Conservation (phyloP, 371 early-diverging fungal species). For the Mortierella sp. region DNA sequence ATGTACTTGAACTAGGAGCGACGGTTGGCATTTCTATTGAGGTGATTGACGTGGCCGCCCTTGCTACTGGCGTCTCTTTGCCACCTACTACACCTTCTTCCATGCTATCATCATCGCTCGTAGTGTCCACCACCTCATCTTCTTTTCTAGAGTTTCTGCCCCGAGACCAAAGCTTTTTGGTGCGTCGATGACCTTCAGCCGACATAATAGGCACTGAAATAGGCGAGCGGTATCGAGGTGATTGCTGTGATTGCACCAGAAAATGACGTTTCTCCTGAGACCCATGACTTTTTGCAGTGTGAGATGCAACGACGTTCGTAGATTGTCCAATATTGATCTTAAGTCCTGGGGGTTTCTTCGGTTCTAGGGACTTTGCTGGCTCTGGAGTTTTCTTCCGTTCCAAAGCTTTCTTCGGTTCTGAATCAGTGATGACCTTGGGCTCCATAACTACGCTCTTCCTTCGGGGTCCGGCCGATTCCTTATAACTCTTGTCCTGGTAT, state of each 20-base stretch:
- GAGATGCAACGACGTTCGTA: neutral
- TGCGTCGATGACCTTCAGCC: conserved; percentile 23
- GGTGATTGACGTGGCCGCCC: neutral
- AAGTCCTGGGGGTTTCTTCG: neutral
- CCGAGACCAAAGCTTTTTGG: conserved; percentile 41
- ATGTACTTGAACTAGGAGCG: neutral
- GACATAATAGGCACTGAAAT: conserved; percentile 3
- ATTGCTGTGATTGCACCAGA: neutral
- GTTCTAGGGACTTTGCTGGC: neutral
- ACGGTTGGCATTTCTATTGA: neutral
- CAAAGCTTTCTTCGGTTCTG: neutral
- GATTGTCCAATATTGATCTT: neutral
- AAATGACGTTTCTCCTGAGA: neutral
- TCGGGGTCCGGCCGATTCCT: neutral
- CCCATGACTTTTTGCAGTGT: neutral
- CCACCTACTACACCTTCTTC: conserved; percentile 2
- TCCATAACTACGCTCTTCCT: conserved; percentile 7
- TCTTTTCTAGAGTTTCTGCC: conserved; percentile 45
- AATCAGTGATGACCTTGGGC: neutral
- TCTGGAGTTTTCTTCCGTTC: neutral
- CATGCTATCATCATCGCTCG: conserved; percentile 19
- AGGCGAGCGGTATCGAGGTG: neutral
- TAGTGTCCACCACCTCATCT: conserved; percentile 36
- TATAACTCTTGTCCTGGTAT: neutral
- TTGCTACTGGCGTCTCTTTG: neutral